phyloP scores from a whole-genome alignment of 768 basidiomycete genomes.

The Suillus decipiens region DNA sequence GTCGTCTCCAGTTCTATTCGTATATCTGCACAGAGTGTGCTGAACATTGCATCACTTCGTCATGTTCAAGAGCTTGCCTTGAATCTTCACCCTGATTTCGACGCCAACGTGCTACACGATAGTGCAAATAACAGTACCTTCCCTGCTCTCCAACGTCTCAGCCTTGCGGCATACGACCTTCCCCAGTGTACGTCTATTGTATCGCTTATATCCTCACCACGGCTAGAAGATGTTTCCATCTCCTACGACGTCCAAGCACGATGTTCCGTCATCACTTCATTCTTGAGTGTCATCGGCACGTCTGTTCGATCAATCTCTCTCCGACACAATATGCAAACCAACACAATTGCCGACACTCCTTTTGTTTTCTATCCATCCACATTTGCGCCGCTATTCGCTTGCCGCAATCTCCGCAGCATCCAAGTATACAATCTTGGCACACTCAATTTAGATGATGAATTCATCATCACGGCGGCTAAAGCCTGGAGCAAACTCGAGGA shows the following conservation, averaged over 20 bases:
- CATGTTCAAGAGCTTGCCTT: conserved; percentile 27
- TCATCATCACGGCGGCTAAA: conserved; percentile 25
- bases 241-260: conserved; percentile 31
- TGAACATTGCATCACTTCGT: conserved; percentile 22
- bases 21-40: conserved; percentile 25
- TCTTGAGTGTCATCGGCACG: conserved; percentile 19
- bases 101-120: conserved; percentile 15
- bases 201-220: conserved; percentile 25
- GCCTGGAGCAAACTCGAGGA: conserved; percentile 31
- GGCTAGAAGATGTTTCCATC: conserved; percentile 24
- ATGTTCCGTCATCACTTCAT: conserved; percentile 20
- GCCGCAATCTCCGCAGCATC: conserved; percentile 21
- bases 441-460: conserved; percentile 29
- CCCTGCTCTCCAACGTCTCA: conserved; percentile 25
- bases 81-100: conserved; percentile 22
- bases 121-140: conserved; percentile 17
- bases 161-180: conserved; percentile 26
- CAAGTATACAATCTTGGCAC: conserved; percentile 28
- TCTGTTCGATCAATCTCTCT: conserved; percentile 22
- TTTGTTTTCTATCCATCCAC: conserved; percentile 28
- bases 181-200: conserved; percentile 30
- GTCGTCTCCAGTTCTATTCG: conserved; percentile 27
- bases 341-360: conserved; percentile 22
- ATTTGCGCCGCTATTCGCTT: conserved; percentile 26
- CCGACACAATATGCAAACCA: conserved; percentile 27